Evolutionary conservation across 371 early-diverging fungal species (phyloP).

Genomic region (Mucor velutinosus): DNA sequence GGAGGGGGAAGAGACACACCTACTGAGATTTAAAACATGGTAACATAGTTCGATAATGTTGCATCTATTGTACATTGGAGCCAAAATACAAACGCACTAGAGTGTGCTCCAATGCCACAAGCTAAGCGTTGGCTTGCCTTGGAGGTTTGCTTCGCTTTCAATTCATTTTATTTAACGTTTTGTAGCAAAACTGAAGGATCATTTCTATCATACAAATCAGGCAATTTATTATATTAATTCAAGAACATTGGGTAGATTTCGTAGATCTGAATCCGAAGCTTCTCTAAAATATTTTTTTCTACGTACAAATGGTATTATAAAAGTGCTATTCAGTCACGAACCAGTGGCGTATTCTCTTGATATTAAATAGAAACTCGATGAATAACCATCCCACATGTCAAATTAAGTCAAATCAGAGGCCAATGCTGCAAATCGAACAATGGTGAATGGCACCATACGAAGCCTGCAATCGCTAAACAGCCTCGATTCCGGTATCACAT

Average conservation of each 20-base stretch:
- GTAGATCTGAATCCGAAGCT: background rate
- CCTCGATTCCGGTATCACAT: too few relatives aligned
- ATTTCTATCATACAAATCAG: background rate
- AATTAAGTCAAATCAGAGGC: background rate
- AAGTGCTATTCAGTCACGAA: background rate
- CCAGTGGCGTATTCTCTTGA: background rate
- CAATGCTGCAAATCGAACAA: background rate
- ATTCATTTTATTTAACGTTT: background rate
- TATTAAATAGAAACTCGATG: slow-evolving; percentile 1
- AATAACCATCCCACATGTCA: background rate
- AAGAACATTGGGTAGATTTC: background rate
- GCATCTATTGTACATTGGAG: background rate
- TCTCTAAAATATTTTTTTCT: background rate
- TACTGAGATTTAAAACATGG: background rate
- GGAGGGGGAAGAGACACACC: background rate
- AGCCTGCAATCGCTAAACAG: too few relatives aligned
- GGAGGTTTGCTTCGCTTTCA: background rate
- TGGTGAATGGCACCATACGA: background rate
- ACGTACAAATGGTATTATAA: background rate
- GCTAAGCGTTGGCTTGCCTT: too few relatives aligned
- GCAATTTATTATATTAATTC: background rate
- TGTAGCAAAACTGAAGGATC: background rate
- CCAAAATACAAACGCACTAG: background rate
- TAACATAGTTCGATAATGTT: background rate
- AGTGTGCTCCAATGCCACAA: too few relatives aligned